Evolutionary conservation across 208 protist species (phyloP).

Genomic region (Wallacemonas rigidus): DNA sequence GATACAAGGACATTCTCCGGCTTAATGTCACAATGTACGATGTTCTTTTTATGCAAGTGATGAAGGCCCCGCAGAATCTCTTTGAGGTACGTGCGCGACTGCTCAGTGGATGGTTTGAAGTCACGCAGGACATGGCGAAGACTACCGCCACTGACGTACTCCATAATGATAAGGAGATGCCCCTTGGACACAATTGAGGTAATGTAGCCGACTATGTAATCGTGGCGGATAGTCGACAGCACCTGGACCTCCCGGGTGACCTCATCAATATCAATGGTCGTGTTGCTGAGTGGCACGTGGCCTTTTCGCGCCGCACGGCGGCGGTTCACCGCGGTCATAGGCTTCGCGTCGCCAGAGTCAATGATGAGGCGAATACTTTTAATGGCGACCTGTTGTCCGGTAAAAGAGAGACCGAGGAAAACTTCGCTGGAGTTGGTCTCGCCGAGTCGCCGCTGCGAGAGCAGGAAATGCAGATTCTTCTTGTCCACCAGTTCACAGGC

Average conservation of each 20-base stretch:
- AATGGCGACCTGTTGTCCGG: conserved; percentile 60
- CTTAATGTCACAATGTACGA: conserved; percentile 84
- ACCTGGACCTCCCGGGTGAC: conserved; percentile 64
- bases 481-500: conserved; percentile 42
- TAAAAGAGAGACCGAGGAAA: conserved; percentile 58
- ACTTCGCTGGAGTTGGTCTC: conserved; percentile 51
- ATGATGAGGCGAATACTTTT: conserved; percentile 55
- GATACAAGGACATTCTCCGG: conserved; percentile 80
- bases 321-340: conserved; percentile 22
- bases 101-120: conserved; percentile 26
- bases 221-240: conserved; percentile 61
- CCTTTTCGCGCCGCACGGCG: conserved; percentile 12
- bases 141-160: conserved; percentile 81
- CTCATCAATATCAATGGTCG: conserved; percentile 34
- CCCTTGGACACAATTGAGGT: conserved; percentile 47
- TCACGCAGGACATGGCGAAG: conserved; percentile 38
- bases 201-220: conserved; percentile 96
- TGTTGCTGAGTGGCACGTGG: conserved; percentile 20
- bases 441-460: conserved; percentile 48
- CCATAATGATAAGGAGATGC: conserved; percentile 72
- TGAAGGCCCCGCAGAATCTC: conserved; percentile 71
- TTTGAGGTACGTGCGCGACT: conserved; percentile 43
- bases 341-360: conserved; percentile 3
- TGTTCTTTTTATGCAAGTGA: conserved; percentile 72
- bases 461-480: conserved; percentile 43